phyloP scores from a whole-genome alignment of 164 flowering plant genomes.

The Umbilicus rupestris region DNA sequence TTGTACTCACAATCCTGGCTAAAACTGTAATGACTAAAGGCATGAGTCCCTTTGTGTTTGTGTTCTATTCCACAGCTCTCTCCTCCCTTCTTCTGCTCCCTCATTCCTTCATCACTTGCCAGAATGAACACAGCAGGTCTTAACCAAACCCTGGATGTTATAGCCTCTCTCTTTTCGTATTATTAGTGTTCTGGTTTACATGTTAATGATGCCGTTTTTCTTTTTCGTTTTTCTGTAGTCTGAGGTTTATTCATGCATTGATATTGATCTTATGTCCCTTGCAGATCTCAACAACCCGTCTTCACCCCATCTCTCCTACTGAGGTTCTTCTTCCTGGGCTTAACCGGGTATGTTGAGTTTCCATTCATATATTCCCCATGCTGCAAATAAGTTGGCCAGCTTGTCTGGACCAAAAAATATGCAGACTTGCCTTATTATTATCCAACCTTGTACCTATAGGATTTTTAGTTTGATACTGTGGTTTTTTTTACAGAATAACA shows the following conservation, averaged over 20 bases:
- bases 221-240: background rate
- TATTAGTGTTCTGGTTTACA: background rate
- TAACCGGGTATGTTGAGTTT: conserved; percentile 26
- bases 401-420: no score
- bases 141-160: background rate
- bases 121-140: conserved; percentile 22
- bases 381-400: no score
- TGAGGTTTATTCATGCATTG: background rate
- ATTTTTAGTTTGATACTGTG: background rate
- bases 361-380: no score
- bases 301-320: conserved; percentile 22
- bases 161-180: background rate
- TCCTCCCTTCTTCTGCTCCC: conserved; percentile 40
- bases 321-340: conserved; percentile 30
- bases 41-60: conserved; percentile 40
- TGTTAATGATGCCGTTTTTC: background rate
- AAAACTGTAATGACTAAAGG: conserved; percentile 33
- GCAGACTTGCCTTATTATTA: no score
- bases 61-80: conserved; percentile 42
- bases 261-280: conserved; percentile 4
- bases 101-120: conserved; percentile 21
- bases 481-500: conserved; percentile 23
- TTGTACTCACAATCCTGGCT: conserved; percentile 31
- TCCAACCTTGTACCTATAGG: no score
- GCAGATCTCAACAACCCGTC: conserved; percentile 19